These are phyloP conservation scores for Alloteropsis semialata DNA, from an alignment of 176 grass and related monocot species.

Conservation along the genomic window DNA sequence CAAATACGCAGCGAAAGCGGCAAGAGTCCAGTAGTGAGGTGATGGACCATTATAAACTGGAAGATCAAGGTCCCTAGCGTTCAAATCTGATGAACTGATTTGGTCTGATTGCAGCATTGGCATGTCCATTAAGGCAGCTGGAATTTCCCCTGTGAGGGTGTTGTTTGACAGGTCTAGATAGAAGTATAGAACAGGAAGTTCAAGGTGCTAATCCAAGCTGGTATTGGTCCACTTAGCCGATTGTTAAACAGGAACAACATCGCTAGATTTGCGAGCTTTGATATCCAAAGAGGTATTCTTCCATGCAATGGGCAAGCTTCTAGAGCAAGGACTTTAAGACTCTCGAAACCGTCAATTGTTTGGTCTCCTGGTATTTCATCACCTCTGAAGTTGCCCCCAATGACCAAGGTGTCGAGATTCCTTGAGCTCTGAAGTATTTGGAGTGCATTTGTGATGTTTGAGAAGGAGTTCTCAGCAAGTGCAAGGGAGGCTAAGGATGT, in stretches of 20 bases:
- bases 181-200: background rate
- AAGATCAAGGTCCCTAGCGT: background rate
- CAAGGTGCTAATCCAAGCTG: background rate
- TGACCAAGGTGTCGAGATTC: background rate
- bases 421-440: background rate
- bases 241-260: background rate
- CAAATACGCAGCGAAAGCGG: background rate
- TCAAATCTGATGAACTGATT: background rate
- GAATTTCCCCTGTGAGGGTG: background rate
- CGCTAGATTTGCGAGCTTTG: background rate
- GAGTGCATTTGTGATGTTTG: slow-evolving; percentile 6
- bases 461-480: background rate
- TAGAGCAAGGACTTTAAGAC: background rate
- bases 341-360: background rate
- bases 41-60: too few species aligned
- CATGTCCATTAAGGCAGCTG: background rate
- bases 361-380: slow-evolving; percentile 2
- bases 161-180: slow-evolving; percentile 3
- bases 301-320: background rate
- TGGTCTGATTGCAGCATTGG: background rate
- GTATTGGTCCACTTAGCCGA: slow-evolving; percentile 8
- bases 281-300: slow-evolving; percentile 33
- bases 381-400: background rate
- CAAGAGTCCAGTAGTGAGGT: background rate
- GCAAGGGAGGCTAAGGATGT: background rate